Conservation (phyloP, 495 filamentous ascomycete species). For the Penicilliopsis zonata region DNA sequence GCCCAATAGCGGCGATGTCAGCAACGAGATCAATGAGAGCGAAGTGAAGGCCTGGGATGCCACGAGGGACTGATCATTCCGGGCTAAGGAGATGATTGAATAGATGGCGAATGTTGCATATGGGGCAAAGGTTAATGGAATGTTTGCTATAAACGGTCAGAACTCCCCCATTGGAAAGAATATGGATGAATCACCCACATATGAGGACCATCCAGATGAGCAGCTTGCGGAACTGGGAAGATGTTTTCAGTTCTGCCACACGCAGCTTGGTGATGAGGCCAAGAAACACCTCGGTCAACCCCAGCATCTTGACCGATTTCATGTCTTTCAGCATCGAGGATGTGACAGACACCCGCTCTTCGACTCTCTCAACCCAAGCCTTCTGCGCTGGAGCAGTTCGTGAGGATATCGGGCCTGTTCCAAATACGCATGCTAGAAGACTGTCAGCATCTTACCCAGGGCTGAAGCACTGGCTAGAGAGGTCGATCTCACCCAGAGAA, state of each 20-base stretch:
- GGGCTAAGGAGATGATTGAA: conserved; percentile 1
- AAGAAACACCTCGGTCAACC: conserved; percentile 3
- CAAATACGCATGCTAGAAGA: conserved; percentile 15
- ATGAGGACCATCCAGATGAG: conserved; percentile 2
- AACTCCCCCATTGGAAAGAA: too few relatives aligned
- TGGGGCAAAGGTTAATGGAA: conserved; percentile 6
- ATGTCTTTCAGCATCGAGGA: conserved; percentile 8
- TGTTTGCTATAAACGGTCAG: too few relatives aligned
- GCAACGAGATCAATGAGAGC: conserved; percentile 9
- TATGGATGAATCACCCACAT: conserved; percentile 4
- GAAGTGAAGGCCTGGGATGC: conserved; percentile 8
- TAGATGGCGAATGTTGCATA: conserved; percentile 8
- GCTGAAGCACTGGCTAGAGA: conserved; percentile 11
- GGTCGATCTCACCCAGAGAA: conserved; percentile 27
- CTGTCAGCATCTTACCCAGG: conserved; percentile 2
- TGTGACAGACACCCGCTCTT: conserved; percentile 20
- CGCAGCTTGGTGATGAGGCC: conserved; percentile 3
- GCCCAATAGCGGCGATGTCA: conserved; percentile 7
- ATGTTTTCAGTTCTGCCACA: conserved; percentile 6
- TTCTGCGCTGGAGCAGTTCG: conserved; percentile 9
- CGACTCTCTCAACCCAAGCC: conserved; percentile 23
- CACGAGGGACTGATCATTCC: conserved; percentile 4
- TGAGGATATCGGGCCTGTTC: conserved; percentile 5
- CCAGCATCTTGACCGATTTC: conserved; percentile 7
- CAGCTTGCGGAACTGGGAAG: conserved; percentile 4